A percentile compares a stretch with the other conserved stretches of the same genome.
Conservation (phyloP, 2,329 filamentous ascomycete species). For the Shiraia bambusicola region DNA sequence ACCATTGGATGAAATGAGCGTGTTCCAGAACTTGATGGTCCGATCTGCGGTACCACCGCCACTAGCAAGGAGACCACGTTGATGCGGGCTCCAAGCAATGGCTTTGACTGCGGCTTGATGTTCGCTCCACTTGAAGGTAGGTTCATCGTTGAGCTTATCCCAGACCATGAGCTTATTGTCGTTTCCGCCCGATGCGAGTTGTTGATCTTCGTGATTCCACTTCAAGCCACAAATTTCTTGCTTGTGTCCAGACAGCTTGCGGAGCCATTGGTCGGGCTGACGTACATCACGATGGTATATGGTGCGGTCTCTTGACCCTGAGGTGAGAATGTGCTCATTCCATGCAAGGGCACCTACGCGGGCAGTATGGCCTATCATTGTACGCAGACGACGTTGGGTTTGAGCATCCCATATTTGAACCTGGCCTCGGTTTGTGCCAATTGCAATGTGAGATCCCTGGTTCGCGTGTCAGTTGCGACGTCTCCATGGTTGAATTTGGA, state of each 20-base stretch:
- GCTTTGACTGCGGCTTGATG: conserved; percentile 97
- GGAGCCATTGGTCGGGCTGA: conserved; percentile 84
- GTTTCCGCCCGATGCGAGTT: conserved; percentile 92
- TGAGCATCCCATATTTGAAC: conserved; percentile 99
- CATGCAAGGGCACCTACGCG: conserved; percentile 92
- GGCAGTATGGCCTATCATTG: conserved; percentile 95
- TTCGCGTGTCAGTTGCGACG: conserved; percentile 10
- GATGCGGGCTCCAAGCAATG: conserved; percentile 96
- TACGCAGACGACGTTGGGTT: conserved; percentile 77
- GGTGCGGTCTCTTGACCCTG: conserved; percentile 85
- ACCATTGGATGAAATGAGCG: conserved; percentile 67
- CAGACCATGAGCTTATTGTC: conserved; percentile 99
- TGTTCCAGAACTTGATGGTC: conserved; percentile 98
- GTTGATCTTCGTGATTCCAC: conserved; percentile 95
- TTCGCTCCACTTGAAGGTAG: conserved; percentile 89
- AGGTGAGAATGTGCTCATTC: conserved; percentile 97
- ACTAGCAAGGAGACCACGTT: conserved; percentile 89
- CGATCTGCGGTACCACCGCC: conserved; percentile 94
- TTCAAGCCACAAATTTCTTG: conserved; percentile 96
- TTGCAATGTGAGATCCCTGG: conserved; percentile 85
- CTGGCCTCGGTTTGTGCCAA: conserved; percentile 90
- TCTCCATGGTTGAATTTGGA: background rate
- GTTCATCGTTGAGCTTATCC: conserved; percentile 92
- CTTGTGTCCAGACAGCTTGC: conserved; percentile 88
- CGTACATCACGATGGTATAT: conserved; percentile 97